Evolutionary conservation across 805 yeast genomes (phyloP).

Genomic region (Metschnikowia corniflorae): DNA sequence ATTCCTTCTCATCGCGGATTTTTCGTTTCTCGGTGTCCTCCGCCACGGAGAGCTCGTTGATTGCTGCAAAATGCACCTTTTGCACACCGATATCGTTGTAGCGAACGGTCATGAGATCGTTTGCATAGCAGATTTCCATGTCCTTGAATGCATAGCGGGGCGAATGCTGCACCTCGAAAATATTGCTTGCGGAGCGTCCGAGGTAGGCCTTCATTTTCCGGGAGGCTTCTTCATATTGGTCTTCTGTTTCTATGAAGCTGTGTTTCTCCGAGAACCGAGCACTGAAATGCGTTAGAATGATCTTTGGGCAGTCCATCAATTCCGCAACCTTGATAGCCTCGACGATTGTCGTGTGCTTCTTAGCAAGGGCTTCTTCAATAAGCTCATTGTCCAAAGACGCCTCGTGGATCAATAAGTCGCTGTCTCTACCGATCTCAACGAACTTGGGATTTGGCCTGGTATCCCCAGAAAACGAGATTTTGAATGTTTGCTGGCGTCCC

Average conservation of each 20-base stretch:
- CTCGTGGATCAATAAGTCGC: slow-evolving; percentile 85
- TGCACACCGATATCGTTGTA: slow-evolving; percentile 28
- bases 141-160: slow-evolving; percentile 22
- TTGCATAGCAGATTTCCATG: slow-evolving; percentile 38
- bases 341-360: slow-evolving; percentile 82
- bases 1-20: slow-evolving; percentile 22
- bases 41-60: slow-evolving; percentile 22
- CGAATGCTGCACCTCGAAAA: slow-evolving; percentile 16
- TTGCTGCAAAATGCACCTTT: slow-evolving; percentile 21
- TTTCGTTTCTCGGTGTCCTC: slow-evolving; percentile 19
- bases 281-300: slow-evolving; percentile 87
- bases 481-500: slow-evolving; percentile 43
- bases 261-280: slow-evolving; percentile 62
- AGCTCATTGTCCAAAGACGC: slow-evolving; percentile 85
- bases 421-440: slow-evolving; percentile 57
- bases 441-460: slow-evolving; percentile 77
- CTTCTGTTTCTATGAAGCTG: slow-evolving; percentile 25
- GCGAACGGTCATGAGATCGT: slow-evolving; percentile 36
- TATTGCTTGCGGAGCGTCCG: slow-evolving; percentile 23
- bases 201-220: slow-evolving; percentile 29
- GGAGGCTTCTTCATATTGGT: slow-evolving; percentile 22
- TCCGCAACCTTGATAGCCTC: slow-evolving; percentile 76
- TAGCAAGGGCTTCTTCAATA: slow-evolving; percentile 70
- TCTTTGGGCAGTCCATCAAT: slow-evolving; percentile 65
- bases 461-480: slow-evolving; percentile 89